phyloP scores from a whole-genome alignment of 2,329 filamentous ascomycete species.

The Verticillium tricorpus region DNA sequence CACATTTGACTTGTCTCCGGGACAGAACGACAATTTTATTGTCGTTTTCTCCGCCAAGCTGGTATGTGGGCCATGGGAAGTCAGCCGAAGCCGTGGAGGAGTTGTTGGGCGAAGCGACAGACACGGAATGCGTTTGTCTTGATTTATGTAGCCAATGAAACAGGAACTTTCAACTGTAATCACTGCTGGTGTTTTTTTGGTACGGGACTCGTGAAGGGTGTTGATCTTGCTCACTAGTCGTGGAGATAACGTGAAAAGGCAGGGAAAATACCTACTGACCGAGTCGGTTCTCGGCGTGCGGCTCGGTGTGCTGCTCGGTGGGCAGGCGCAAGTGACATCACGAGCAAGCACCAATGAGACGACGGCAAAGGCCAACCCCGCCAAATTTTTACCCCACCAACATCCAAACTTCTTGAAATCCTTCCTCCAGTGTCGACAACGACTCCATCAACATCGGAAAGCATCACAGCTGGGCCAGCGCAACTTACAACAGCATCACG shows the following conservation, averaged over 20 bases:
- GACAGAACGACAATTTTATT: background rate
- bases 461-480: background rate
- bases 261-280: background rate
- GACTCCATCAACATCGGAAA: background rate
- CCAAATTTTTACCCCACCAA: slow-evolving; percentile 33
- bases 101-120: background rate
- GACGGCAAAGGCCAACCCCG: slow-evolving; percentile 11
- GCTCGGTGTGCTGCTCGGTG: background rate
- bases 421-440: slow-evolving; percentile 4
- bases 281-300: background rate
- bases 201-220: too few relatives aligned
- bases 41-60: background rate
- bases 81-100: background rate
- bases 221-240: too few relatives aligned
- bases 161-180: background rate
- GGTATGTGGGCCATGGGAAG: background rate
- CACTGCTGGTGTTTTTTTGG: too few relatives aligned
- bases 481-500: background rate
- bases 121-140: background rate
- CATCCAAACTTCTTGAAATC: slow-evolving; percentile 9
- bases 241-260: too few relatives aligned
- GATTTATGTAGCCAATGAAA: background rate
- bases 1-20: background rate
- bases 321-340: slow-evolving; percentile 1
- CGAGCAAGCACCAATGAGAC: background rate